Evolutionary conservation across 208 protist genomes (phyloP).

Genomic region (Entamoeba invadens): DNA sequence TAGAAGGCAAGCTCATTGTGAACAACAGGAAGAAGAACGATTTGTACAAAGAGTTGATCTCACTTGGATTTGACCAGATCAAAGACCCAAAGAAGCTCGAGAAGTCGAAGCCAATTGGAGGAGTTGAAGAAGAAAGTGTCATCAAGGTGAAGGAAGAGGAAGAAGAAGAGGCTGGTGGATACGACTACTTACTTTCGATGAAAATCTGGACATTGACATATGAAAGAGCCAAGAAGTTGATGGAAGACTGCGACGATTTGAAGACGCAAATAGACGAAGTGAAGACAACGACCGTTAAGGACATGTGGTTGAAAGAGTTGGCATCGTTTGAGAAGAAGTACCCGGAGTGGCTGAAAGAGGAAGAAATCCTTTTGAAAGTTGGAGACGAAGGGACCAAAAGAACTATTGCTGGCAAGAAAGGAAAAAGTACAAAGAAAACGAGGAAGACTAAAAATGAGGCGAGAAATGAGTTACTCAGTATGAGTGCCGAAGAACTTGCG

Average conservation of each 20-base stretch:
- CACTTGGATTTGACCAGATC: not conserved
- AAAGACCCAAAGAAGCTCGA: not conserved
- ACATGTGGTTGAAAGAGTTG: not conserved
- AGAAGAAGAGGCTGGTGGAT: not conserved
- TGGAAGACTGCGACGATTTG: not conserved
- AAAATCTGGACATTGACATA: not conserved
- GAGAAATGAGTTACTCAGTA: not conserved
- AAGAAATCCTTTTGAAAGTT: not conserved
- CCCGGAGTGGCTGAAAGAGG: not conserved
- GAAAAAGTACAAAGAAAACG: not conserved
- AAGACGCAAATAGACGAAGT: not conserved
- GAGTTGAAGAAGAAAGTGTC: not conserved
- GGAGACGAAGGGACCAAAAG: not conserved
- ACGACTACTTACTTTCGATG: not conserved
- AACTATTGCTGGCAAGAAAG: not conserved
- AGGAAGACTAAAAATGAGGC: not conserved
- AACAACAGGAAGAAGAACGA: not conserved
- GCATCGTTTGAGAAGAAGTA: not conserved
- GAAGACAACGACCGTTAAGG: not conserved
- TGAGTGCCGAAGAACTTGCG: not conserved
- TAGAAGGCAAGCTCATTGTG: slow-evolving; percentile 21
- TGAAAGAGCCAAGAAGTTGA: not conserved
- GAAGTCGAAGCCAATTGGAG: not conserved
- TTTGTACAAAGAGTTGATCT: not conserved
- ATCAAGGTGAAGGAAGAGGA: not conserved